phyloP scores from a whole-genome alignment of 2,329 filamentous ascomycete genomes.

The Colletotrichum incanum region DNA sequence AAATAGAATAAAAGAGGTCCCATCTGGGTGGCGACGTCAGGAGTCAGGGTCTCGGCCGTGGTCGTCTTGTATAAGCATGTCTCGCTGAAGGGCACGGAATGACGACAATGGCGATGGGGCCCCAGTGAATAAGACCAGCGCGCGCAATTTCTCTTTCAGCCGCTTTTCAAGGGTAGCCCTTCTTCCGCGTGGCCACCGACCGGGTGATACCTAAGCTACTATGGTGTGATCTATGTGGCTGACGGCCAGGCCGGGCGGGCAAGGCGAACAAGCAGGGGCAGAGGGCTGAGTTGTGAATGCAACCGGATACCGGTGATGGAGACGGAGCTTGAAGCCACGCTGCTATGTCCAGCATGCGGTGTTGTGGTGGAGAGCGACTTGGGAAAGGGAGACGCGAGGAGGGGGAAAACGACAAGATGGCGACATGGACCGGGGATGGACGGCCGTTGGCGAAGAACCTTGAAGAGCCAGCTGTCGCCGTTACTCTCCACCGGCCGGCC shows the following conservation, averaged over 20 bases:
- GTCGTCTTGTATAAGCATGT: neutral
- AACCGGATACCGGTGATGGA: conserved; percentile 9
- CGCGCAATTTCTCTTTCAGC: conserved; percentile 24
- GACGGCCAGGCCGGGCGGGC: conserved; percentile 33
- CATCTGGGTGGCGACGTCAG: conserved; percentile 1
- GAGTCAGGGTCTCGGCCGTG: conserved; percentile 6
- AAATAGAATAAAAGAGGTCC: too few species aligned
- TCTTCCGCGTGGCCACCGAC: neutral
- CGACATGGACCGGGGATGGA: conserved; percentile 31
- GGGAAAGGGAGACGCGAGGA: neutral
- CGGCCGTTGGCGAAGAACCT: conserved; percentile 26
- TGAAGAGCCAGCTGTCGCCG: conserved; percentile 14
- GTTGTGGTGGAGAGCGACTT: neutral
- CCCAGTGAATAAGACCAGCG: conserved; percentile 11
- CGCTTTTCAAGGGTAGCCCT: conserved; percentile 17
- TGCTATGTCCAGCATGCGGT: neutral
- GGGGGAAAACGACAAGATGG: conserved; percentile 10
- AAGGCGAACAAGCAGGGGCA: conserved; percentile 24
- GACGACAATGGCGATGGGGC: neutral
- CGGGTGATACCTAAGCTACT: conserved; percentile 4
- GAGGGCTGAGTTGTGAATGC: conserved; percentile 23
- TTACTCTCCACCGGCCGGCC: conserved; percentile 10
- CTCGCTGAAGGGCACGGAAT: neutral
- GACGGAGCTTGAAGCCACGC: conserved; percentile 15
- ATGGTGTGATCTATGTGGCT: conserved; percentile 18